A percentile compares a stretch with the other conserved stretches of the same genome.
phyloP scores from a whole-genome alignment of 805 yeast species.

The Saturnispora ahearnii region DNA sequence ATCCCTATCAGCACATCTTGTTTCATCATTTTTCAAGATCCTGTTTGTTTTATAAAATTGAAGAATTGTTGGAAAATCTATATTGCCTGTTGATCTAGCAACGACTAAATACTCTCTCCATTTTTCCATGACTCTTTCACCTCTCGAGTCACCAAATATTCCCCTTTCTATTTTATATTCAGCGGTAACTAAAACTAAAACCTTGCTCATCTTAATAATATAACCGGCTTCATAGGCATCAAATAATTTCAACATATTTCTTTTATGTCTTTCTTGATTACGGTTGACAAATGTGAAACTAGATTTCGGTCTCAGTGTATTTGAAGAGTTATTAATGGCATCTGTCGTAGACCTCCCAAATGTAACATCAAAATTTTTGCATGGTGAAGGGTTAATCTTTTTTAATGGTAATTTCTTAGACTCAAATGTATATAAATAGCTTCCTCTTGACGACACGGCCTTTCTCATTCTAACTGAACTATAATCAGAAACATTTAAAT shows the following conservation, averaged over 20 bases:
- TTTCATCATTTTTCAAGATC: slow-evolving; percentile 22
- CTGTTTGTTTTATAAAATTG: slow-evolving; percentile 51
- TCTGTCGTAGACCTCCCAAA: not conserved
- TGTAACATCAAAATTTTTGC: slow-evolving; percentile 1
- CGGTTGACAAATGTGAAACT: not conserved
- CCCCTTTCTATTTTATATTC: slow-evolving; percentile 17
- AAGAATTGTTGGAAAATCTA: slow-evolving; percentile 43
- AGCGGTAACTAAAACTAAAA: slow-evolving; percentile 50
- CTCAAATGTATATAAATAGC: slow-evolving; percentile 8
- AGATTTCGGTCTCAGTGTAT: not conserved
- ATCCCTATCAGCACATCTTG: not conserved
- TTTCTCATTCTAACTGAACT: slow-evolving; percentile 3
- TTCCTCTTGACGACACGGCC: slow-evolving; percentile 2
- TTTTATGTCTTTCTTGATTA: slow-evolving; percentile 14
- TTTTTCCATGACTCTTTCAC: slow-evolving; percentile 50
- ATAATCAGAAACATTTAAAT: not conserved
- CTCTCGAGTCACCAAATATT: slow-evolving; percentile 23
- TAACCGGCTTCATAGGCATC: slow-evolving; percentile 43
- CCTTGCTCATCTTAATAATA: slow-evolving; percentile 54
- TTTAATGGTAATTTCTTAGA: slow-evolving; percentile 6
- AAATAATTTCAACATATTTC: slow-evolving; percentile 22
- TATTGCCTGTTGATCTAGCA: slow-evolving; percentile 50
- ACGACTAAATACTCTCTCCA: slow-evolving; percentile 79
- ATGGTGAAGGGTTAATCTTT: slow-evolving; percentile 8
- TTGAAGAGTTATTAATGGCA: not conserved